Conservation (phyloP, 1,284 basidiomycete genomes). For the Malassezia arunalokei region DNA sequence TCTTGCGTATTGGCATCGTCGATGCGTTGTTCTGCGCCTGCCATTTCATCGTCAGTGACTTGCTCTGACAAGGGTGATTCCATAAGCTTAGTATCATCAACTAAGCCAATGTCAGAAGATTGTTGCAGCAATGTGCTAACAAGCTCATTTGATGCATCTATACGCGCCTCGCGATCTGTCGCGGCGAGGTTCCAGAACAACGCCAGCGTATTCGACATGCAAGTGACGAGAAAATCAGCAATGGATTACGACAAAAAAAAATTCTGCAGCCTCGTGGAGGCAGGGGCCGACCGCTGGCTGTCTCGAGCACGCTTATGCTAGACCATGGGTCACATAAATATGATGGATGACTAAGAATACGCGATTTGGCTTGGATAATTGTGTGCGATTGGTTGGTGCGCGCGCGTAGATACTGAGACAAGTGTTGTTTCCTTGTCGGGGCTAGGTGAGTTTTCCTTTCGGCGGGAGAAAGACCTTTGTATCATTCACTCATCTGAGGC, state of each 20-base stretch:
- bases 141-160: conserved; percentile 76
- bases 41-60: conserved; percentile 19
- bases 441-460: no score
- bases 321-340: no score
- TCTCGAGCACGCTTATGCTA: no score
- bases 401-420: not conserved
- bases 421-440: not conserved
- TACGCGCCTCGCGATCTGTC: conserved; percentile 61
- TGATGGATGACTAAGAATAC: no score
- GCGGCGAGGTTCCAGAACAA: conserved; percentile 92
- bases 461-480: no score
- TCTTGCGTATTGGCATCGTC: conserved; percentile 53
- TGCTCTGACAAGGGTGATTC: conserved; percentile 17
- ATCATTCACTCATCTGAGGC: no score
- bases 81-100: conserved; percentile 20
- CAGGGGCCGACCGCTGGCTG: no score
- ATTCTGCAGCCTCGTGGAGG: no score
- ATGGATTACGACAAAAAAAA: no score
- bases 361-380: no score
- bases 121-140: conserved; percentile 12
- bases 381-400: no score
- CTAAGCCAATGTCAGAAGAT: conserved; percentile 37
- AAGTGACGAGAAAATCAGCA: not conserved
- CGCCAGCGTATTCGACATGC: conserved; percentile 69
- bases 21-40: conserved; percentile 49